Evolutionary conservation across 1,284 basidiomycete genomes (phyloP), one percentile per base, ranked within the genome.

Genomic region (Neonothopanus nambi): DNA sequence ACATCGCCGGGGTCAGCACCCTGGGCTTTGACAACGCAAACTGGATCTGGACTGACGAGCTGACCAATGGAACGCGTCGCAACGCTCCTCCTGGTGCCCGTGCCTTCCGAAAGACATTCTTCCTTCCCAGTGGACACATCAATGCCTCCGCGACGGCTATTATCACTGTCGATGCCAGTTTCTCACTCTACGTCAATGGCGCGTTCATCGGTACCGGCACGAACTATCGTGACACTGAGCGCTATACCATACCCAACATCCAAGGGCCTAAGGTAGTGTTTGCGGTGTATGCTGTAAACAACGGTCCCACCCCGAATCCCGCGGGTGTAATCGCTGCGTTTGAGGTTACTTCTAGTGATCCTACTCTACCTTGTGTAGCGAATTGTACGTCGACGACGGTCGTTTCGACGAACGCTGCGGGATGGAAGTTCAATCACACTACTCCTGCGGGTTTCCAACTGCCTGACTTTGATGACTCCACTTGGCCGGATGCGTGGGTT

Each of bases 11-110:
- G 13, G 3, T 54, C 57, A 35, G 49, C 53, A 2, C 52, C 55
- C 26, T 45, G 8, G 28, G 42, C 3, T 36, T 52, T 12, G 44
- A 54, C 1, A 17, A 53, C 24, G 48, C 59, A 0, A 20, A 37
- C 9, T 62, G 61, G 61, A 59, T 62, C 36, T 62, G 61, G 59
- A 62, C 61, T 26, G 54, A 52, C 49, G 61, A 62, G 46, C 48
- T 55, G n/a, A 15, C 11, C 23, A 30, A 18, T 37, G 41, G 30
- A 37, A 18, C 57, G 55, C n/a, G 26, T 11, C n/a, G n/a, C 26
- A 28, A 28, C 26, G 5, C 26, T 59, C 59, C 7, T 33, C 49
- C 6, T 57, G 61, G 61, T 3, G n/a, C 56, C 18, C 57, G 59
- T 41, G 59, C 59, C n/a, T 62, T 62, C 59, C 57, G 59, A 3